Conservation (phyloP, 768 basidiomycete genomes). For the Kwoniella mangroviensis region DNA sequence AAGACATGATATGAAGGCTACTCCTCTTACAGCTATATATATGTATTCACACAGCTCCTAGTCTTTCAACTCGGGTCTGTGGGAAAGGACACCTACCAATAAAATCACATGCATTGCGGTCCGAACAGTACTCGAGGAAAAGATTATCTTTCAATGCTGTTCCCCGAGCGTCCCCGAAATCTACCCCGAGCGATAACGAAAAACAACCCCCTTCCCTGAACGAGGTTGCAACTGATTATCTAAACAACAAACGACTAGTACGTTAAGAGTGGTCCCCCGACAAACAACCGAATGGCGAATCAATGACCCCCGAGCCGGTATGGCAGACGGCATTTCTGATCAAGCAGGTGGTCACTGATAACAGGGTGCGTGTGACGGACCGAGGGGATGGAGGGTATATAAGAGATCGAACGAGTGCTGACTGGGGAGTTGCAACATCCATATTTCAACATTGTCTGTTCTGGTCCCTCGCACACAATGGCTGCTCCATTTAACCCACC, state of each 20-base stretch:
- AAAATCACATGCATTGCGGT: neutral
- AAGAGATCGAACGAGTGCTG: neutral
- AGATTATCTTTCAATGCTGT: neutral
- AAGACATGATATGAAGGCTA: too few relatives aligned
- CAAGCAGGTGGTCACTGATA: neutral
- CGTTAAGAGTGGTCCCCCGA: slow-evolving; percentile 1
- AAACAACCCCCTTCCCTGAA: neutral
- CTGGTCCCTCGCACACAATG: slow-evolving; percentile 14
- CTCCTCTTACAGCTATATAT: neutral
- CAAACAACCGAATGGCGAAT: neutral
- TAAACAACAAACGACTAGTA: neutral
- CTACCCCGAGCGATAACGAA: neutral
- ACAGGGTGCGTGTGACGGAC: neutral
- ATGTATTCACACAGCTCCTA: neutral
- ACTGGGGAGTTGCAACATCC: slow-evolving; percentile 1
- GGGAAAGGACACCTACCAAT: neutral
- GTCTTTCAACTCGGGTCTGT: neutral
- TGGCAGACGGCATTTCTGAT: neutral
- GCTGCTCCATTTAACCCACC: slow-evolving; percentile 36
- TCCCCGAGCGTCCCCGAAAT: neutral
- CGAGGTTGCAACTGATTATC: neutral
- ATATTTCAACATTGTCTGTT: neutral
- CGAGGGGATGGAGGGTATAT: neutral
- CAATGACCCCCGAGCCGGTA: neutral
- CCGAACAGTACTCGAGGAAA: neutral